These are phyloP conservation scores for Mycena albidolilacea DNA, from an alignment of 768 basidiomycete genomes.

Conservation along the genomic window DNA sequence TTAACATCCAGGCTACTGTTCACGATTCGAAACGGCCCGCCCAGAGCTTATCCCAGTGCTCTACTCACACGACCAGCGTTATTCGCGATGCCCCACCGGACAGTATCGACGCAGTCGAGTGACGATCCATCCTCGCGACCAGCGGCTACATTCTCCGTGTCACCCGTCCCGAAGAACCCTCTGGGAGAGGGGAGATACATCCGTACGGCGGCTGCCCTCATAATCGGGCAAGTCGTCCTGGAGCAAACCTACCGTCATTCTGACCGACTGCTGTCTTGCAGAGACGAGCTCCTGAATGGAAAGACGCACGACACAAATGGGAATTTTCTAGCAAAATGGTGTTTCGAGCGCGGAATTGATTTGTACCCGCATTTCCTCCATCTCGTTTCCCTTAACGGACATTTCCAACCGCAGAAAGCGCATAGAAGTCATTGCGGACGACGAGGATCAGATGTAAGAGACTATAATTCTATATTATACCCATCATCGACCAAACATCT, in stretches of 20 bases:
- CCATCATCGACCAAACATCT: constrained; percentile 16
- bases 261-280: constrained; percentile 46
- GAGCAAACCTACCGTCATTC: neutral
- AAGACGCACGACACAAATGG: constrained; percentile 90
- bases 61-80: constrained; percentile 33
- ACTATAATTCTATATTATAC: constrained; percentile 43
- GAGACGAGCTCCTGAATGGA: constrained; percentile 94
- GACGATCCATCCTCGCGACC: neutral
- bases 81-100: constrained; percentile 15
- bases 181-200: constrained; percentile 81
- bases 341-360: constrained; percentile 90
- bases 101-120: constrained; percentile 28
- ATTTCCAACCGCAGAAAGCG: constrained; percentile 70
- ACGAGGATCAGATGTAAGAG: constrained; percentile 87
- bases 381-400: constrained; percentile 38
- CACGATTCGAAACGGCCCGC: constrained; percentile 14
- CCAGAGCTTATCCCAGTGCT: neutral
- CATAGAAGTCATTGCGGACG: constrained; percentile 93
- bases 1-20: neutral
- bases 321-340: constrained; percentile 89
- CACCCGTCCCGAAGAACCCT: constrained; percentile 74
- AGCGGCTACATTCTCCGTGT: constrained; percentile 58
- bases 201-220: constrained; percentile 78
- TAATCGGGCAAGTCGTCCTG: constrained; percentile 70
- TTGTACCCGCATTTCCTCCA: constrained; percentile 62